A percentile compares a stretch with the other conserved stretches of the same genome.
Conservation (phyloP, 1,139 yeast genomes). For the Candida tetrigidarum region DNA sequence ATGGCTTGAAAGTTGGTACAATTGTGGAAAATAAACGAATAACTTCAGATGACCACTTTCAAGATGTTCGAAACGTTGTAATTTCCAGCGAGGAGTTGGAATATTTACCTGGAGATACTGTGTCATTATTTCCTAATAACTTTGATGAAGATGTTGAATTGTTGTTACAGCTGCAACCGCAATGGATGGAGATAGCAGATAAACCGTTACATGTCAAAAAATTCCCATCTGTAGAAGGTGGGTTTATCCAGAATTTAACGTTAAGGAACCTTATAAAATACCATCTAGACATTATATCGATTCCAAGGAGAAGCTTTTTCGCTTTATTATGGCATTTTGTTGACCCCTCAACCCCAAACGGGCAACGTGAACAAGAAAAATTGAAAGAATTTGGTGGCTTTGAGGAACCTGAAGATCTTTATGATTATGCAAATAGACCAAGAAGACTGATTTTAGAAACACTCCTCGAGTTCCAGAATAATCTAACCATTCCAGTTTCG, state of each 20-base stretch:
- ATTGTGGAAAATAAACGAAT: conserved; percentile 58
- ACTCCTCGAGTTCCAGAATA: conserved; percentile 74
- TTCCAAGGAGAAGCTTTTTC: conserved; percentile 87
- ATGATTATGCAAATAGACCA: conserved; percentile 90
- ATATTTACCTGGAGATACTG: conserved; percentile 80
- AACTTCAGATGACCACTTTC: conserved; percentile 77
- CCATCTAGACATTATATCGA: conserved; percentile 79
- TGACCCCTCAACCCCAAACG: conserved; percentile 41
- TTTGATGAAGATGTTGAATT: conserved; percentile 64
- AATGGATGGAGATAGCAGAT: conserved; percentile 75
- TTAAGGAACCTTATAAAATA: conserved; percentile 72
- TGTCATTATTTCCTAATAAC: conserved; percentile 78
- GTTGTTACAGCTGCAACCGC: conserved; percentile 67
- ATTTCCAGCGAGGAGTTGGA: conserved; percentile 40
- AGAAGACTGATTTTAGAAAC: conserved; percentile 87
- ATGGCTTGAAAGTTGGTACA: conserved; percentile 36
- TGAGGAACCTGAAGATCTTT: conserved; percentile 78
- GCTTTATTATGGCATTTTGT: conserved; percentile 74
- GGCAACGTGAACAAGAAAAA: conserved; percentile 70
- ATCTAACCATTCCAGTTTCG: conserved; percentile 70
- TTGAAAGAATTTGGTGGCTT: conserved; percentile 74
- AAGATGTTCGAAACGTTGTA: conserved; percentile 77
- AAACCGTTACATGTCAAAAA: conserved; percentile 39
- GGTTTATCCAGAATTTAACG: conserved; percentile 60
- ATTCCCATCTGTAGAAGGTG: conserved; percentile 53